Conservation (phyloP, 768 basidiomycete genomes). For the Calocybe cyanea region DNA sequence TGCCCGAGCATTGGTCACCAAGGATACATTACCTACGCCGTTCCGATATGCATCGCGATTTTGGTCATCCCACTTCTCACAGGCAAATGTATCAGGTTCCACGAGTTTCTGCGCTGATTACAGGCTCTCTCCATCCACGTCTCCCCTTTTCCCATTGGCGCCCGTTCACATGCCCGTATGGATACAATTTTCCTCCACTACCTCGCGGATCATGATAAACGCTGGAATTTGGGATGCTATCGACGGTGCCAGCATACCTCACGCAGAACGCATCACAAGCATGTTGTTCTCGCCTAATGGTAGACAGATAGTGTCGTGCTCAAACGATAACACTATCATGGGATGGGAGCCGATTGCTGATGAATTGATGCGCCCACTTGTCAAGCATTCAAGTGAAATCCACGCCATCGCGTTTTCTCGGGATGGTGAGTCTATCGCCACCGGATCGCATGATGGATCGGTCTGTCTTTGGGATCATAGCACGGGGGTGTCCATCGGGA, state of each 20-base stretch:
- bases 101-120: not conserved
- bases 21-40: not conserved
- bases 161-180: not conserved
- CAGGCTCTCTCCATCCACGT: not conserved
- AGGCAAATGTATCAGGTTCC: not conserved
- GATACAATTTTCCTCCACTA: not conserved
- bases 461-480: constrained; percentile 17
- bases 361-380: not conserved
- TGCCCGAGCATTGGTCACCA: not conserved
- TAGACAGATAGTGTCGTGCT: not conserved
- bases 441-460: constrained; percentile 7
- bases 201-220: not conserved
- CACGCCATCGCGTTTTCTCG: constrained; percentile 13
- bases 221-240: not conserved
- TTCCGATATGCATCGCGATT: constrained; percentile 3
- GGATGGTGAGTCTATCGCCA: constrained; percentile 15
- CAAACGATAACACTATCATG: not conserved
- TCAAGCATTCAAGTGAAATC: not conserved
- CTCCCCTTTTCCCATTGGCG: not conserved
- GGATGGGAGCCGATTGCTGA: not conserved
- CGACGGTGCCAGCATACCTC: not conserved
- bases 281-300: too few species aligned
- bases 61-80: not conserved
- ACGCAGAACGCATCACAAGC: too few species aligned
- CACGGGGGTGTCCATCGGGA: constrained; percentile 5